A percentile compares a stretch with the other conserved stretches of the same genome.
Evolutionary conservation across 1,284 basidiomycete genomes (phyloP).

Genomic region (Sporisorium reilianum): DNA sequence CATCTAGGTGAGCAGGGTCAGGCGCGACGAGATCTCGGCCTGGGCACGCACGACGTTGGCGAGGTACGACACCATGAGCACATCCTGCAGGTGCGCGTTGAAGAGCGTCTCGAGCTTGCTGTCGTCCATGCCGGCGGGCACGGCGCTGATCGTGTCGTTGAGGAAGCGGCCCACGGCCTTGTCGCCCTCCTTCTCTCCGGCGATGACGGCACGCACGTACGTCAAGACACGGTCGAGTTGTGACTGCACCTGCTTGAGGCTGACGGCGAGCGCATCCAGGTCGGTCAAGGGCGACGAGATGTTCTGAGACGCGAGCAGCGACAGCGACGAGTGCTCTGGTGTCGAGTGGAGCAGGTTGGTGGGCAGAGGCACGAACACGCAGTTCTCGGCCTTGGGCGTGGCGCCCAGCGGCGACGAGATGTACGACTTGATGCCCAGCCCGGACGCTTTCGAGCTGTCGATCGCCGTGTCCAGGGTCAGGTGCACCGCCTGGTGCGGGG

Average conservation of each 20-base stretch:
- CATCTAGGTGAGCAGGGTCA: constrained; percentile 79
- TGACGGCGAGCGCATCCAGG: constrained; percentile 75
- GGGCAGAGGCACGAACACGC: constrained; percentile 65
- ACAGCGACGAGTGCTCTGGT: constrained; percentile 70
- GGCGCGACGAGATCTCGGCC: constrained; percentile 89
- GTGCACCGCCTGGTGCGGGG: constrained; percentile 89
- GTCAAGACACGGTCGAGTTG: constrained; percentile 87
- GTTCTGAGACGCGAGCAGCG: constrained; percentile 80
- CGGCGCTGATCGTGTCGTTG: constrained; percentile 78
- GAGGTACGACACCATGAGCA: constrained; percentile 93
- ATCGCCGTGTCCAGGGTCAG: constrained; percentile 89
- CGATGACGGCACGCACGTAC: constrained; percentile 86
- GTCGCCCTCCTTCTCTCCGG: constrained; percentile 84
- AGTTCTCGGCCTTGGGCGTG: constrained; percentile 65
- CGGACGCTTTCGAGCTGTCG: constrained; percentile 50
- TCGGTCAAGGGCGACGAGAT: constrained; percentile 62
- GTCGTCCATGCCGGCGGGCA: constrained; percentile 60
- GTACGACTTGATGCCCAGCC: constrained; percentile 81
- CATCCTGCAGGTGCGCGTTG: constrained; percentile 76
- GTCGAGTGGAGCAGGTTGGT: constrained; percentile 58
- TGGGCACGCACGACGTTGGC: constrained; percentile 93
- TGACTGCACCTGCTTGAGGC: constrained; percentile 78
- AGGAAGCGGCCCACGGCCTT: constrained; percentile 89
- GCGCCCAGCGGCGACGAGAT: constrained; percentile 76
- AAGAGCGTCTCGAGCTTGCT: constrained; percentile 64